Evolutionary conservation across 768 basidiomycete species (phyloP).

Genomic region (Tremella yokohamensis): DNA sequence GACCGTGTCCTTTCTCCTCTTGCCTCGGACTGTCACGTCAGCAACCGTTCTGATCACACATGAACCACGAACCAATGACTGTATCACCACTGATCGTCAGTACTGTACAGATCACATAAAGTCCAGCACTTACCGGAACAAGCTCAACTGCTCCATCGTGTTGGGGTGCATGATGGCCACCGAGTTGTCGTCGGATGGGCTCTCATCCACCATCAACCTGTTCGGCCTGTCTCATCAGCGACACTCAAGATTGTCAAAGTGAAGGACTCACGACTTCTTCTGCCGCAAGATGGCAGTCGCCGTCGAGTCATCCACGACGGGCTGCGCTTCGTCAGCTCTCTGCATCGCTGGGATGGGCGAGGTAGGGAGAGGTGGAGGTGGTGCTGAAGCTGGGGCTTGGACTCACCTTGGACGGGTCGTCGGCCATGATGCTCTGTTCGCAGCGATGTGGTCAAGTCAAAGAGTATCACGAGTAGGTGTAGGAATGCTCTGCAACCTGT

Average conservation of each 20-base stretch:
- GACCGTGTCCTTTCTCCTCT: slow-evolving; percentile 96
- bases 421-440: slow-evolving; percentile 17
- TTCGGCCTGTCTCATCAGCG: slow-evolving; percentile 66
- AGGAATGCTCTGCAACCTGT: neutral
- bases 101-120: neutral
- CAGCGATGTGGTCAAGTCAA: neutral
- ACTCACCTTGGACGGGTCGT: slow-evolving; percentile 31
- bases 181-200: slow-evolving; percentile 93
- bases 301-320: slow-evolving; percentile 51
- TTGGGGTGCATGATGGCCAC: slow-evolving; percentile 93
- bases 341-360: neutral
- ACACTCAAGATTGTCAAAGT: neutral
- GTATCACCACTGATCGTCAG: slow-evolving; percentile 67
- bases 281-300: slow-evolving; percentile 93
- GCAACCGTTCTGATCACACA: neutral
- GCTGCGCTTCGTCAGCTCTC: slow-evolving; percentile 15
- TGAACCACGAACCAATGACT: slow-evolving; percentile 69
- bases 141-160: slow-evolving; percentile 87
- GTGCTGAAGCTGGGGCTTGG: too few relatives aligned
- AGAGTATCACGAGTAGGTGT: neutral
- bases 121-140: slow-evolving; percentile 63
- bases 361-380: neutral
- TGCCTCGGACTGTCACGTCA: slow-evolving; percentile 62
- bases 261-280: slow-evolving; percentile 83
- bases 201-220: slow-evolving; percentile 95